A percentile compares a stretch with the other conserved stretches of the same genome.
These are phyloP conservation scores for Hypoxylon crocopeplum DNA, from an alignment of 495 filamentous ascomycete genomes.

Conservation along the genomic window DNA sequence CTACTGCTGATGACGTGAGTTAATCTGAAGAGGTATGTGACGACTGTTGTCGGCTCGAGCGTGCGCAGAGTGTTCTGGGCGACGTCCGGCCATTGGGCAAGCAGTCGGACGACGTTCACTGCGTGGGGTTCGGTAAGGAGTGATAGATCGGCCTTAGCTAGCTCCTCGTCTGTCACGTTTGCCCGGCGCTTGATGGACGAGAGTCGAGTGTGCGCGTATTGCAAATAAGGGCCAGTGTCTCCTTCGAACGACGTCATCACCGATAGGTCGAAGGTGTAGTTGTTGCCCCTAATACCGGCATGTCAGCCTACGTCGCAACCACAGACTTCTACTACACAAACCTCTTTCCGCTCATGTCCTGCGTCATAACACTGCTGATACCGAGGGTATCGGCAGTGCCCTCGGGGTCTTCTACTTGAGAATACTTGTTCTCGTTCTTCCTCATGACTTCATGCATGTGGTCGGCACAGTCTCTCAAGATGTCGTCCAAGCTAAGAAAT, in stretches of 20 bases:
- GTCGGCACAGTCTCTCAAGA: constrained; percentile 65
- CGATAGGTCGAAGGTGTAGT: constrained; percentile 69
- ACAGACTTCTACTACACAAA: constrained; percentile 32
- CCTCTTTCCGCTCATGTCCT: constrained; percentile 72
- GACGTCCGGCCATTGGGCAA: constrained; percentile 71
- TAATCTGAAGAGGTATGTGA: constrained; percentile 89
- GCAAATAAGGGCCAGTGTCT: constrained; percentile 73
- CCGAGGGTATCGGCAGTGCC: constrained; percentile 64
- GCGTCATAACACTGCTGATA: constrained; percentile 68
- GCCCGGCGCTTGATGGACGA: constrained; percentile 66
- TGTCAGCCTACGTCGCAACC: neutral
- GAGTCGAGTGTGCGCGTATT: constrained; percentile 72
- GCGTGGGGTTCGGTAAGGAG: constrained; percentile 67
- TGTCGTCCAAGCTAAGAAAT: constrained; percentile 65
- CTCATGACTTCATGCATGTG: constrained; percentile 72
- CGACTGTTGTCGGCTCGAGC: constrained; percentile 69
- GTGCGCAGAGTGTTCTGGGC: constrained; percentile 68
- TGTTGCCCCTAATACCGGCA: constrained; percentile 57
- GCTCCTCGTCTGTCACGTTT: constrained; percentile 57
- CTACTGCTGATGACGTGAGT: constrained; percentile 83
- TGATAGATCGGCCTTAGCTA: constrained; percentile 62
- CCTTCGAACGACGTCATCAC: constrained; percentile 75
- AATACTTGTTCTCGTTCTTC: constrained; percentile 66
- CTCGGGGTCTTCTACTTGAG: constrained; percentile 63
- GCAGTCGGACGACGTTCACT: constrained; percentile 63